A percentile compares a stretch with the other conserved stretches of the same genome.
Evolutionary conservation across 768 basidiomycete genomes (phyloP).

Genomic region (Lactarius sanguifluus): DNA sequence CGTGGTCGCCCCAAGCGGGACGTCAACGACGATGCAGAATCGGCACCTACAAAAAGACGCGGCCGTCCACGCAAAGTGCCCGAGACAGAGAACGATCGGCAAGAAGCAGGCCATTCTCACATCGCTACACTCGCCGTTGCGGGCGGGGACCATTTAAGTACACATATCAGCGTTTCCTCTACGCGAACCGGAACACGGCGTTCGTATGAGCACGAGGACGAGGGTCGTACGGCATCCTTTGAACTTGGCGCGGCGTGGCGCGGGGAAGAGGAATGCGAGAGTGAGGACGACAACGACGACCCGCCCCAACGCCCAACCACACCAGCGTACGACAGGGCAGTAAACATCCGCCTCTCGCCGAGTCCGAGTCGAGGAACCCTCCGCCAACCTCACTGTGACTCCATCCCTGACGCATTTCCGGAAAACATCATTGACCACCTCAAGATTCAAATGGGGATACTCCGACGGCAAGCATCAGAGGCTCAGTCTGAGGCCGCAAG

Average conservation of each 20-base stretch:
- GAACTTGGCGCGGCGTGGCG: conserved; percentile 32
- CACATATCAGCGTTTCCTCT: conserved; percentile 30
- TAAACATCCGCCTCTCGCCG: background rate
- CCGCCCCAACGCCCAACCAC: conserved; percentile 14
- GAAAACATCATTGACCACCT: conserved; percentile 56
- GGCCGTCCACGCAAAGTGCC: conserved; percentile 29
- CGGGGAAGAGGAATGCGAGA: conserved; percentile 53
- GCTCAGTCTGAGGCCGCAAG: conserved; percentile 62
- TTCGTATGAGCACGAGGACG: conserved; percentile 40
- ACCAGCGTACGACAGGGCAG: conserved; percentile 25
- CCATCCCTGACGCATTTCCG: conserved; percentile 15
- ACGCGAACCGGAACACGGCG: conserved; percentile 31
- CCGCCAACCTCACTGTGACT: conserved; percentile 6
- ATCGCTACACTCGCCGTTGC: conserved; percentile 24
- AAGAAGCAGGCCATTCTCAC: conserved; percentile 12
- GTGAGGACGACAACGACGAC: conserved; percentile 54
- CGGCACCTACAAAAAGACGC: conserved; percentile 28
- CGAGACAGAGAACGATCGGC: conserved; percentile 12
- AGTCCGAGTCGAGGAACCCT: conserved; percentile 17
- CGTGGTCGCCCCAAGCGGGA: conserved; percentile 64
- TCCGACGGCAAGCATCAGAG: conserved; percentile 68
- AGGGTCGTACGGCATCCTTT: conserved; percentile 33
- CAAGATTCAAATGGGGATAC: conserved; percentile 60
- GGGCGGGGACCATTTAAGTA: conserved; percentile 9
- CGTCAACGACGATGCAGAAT: conserved; percentile 27